These are phyloP conservation scores for Scedosporium boydii DNA, from an alignment of 2,329 filamentous ascomycete species.

Conservation along the genomic window DNA sequence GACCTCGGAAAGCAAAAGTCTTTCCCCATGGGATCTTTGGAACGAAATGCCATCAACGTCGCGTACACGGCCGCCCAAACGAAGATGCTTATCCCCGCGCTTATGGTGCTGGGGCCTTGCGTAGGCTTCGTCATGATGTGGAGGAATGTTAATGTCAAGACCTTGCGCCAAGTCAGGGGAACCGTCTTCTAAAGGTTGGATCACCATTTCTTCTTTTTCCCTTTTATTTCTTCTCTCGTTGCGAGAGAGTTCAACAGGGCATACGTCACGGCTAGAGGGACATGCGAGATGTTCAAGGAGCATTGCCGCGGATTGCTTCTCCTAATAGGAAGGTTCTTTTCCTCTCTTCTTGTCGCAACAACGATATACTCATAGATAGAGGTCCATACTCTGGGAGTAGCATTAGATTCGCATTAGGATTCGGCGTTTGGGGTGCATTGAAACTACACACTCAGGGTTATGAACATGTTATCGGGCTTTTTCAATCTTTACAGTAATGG, in stretches of 20 bases:
- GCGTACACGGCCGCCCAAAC: conserved; percentile 45
- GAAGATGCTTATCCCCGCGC: conserved; percentile 34
- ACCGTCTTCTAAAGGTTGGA: conserved; percentile 14
- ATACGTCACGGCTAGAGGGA: no score
- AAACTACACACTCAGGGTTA: no score
- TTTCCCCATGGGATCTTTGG: conserved; percentile 39
- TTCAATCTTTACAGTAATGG: no score
- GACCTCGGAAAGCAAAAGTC: conserved; percentile 40
- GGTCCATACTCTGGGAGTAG: background rate
- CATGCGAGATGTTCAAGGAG: no score
- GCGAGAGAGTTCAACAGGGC: background rate
- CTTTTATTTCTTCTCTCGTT: conserved; percentile 1
- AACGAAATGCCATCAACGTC: conserved; percentile 45
- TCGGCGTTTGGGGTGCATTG: background rate
- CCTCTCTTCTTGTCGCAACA: background rate
- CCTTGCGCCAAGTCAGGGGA: conserved; percentile 33
- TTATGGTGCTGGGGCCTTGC: conserved; percentile 28
- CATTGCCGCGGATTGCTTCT: no score
- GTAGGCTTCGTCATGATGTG: conserved; percentile 31
- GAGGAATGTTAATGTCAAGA: conserved; percentile 37
- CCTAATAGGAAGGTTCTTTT: background rate
- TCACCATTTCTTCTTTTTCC: background rate
- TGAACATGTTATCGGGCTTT: no score
- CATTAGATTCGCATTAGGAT: background rate
- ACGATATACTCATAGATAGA: background rate